Percentiles rank a stretch among this genome's conserved stretches.
phyloP scores from a whole-genome alignment of 2,329 filamentous ascomycete genomes.

The Knufia fluminis region DNA sequence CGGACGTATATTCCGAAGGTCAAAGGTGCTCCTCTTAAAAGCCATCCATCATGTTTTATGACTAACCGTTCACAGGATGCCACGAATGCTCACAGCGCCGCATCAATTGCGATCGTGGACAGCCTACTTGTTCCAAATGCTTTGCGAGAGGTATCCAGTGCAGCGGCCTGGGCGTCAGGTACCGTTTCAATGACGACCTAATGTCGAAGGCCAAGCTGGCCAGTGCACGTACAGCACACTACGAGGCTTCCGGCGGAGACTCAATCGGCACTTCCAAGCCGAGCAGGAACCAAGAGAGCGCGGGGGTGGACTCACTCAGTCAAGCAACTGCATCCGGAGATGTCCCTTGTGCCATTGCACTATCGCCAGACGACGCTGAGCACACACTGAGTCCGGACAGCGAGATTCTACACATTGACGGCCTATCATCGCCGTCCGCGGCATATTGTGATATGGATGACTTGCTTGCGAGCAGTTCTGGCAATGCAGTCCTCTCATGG shows the following conservation, averaged over 20 bases:
- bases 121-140: constrained; percentile 29
- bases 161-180: constrained; percentile 24
- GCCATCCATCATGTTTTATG: too few relatives aligned
- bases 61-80: constrained; percentile 25
- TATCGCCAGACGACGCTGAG: too few relatives aligned
- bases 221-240: too few relatives aligned
- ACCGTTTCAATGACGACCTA: constrained; percentile 24
- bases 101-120: constrained; percentile 28
- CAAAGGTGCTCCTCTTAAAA: not conserved
- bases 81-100: constrained; percentile 31
- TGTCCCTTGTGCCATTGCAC: too few relatives aligned
- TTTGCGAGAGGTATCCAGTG: constrained; percentile 26
- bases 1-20: not conserved
- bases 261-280: not conserved
- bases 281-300: not conserved
- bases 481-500: not conserved
- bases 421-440: too few relatives aligned
- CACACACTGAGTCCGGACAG: too few relatives aligned
- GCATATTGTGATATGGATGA: not conserved
- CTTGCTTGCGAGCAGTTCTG: not conserved
- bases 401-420: too few relatives aligned
- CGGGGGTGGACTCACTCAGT: too few relatives aligned
- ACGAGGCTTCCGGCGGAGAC: constrained; percentile 12
- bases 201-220: constrained; percentile 16
- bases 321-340: too few relatives aligned